Evolutionary conservation across 2,329 filamentous ascomycete species (phyloP).

Genomic region (Cordyceps farinosa): DNA sequence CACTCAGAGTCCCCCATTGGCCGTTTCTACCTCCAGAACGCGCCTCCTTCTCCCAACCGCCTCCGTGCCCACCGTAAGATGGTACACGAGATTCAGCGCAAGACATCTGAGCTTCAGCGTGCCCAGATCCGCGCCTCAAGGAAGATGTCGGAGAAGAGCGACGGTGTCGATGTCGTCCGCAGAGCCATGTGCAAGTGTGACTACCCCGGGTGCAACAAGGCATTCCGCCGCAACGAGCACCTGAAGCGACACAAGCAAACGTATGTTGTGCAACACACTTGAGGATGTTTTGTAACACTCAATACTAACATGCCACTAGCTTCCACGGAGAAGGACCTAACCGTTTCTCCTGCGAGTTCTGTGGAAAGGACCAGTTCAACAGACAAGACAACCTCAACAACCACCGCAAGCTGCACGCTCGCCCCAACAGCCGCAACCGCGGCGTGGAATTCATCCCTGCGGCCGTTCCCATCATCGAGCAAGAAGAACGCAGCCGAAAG

Average conservation of each 20-base stretch:
- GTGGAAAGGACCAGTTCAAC: slow-evolving; percentile 41
- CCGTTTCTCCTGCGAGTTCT: slow-evolving; percentile 40
- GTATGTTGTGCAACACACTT: slow-evolving; percentile 34
- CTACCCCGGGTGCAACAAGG: slow-evolving; percentile 44
- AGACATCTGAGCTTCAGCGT: slow-evolving; percentile 42
- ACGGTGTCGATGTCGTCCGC: slow-evolving; percentile 36
- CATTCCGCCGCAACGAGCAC: slow-evolving; percentile 52
- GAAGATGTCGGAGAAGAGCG: slow-evolving; percentile 30
- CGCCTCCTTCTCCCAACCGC: slow-evolving; percentile 31
- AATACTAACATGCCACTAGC: slow-evolving; percentile 22
- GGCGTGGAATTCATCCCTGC: slow-evolving; percentile 40
- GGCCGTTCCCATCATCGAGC: slow-evolving; percentile 38
- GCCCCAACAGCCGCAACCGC: slow-evolving; percentile 38
- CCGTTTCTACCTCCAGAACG: slow-evolving; percentile 31
- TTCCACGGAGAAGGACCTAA: slow-evolving; percentile 39
- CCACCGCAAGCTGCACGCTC: slow-evolving; percentile 39
- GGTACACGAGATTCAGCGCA: slow-evolving; percentile 42
- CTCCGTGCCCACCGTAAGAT: slow-evolving; percentile 37
- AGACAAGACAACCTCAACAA: slow-evolving; percentile 41
- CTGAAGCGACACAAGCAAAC: slow-evolving; percentile 52
- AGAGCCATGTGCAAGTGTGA: slow-evolving; percentile 44
- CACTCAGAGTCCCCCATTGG: slow-evolving; percentile 35
- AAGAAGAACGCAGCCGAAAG: slow-evolving; percentile 39
- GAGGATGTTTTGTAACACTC: background rate
- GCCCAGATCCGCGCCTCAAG: slow-evolving; percentile 35